Evolutionary conservation across 306 rosid genomes (phyloP).

Genomic region (Quillaja saponaria): DNA sequence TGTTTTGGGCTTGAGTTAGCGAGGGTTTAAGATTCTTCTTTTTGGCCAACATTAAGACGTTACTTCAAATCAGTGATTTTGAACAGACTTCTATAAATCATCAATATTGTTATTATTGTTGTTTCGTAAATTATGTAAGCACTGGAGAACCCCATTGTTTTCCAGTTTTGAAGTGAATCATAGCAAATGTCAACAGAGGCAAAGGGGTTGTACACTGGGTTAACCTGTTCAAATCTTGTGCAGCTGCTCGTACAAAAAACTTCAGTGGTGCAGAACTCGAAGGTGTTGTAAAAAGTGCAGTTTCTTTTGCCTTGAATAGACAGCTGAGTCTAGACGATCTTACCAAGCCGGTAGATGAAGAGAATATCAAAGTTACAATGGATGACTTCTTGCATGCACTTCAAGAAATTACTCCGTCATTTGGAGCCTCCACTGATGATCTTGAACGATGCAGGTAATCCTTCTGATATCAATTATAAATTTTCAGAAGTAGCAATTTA

Average conservation of each 20-base stretch:
- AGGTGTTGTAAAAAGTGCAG: slow-evolving; percentile 99
- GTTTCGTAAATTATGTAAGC: slow-evolving; percentile 16
- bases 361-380: slow-evolving; percentile 91
- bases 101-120: too few relatives aligned
- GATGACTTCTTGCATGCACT: slow-evolving; percentile 89
- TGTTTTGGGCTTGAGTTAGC: too few relatives aligned
- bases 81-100: neutral
- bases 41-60: slow-evolving; percentile 11
- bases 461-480: slow-evolving; percentile 20
- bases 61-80: slow-evolving; percentile 12
- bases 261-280: slow-evolving; percentile 99
- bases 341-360: slow-evolving; percentile 94
- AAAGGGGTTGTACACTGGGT: slow-evolving; percentile 21
- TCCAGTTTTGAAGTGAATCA: too few relatives aligned
- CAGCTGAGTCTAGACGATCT: slow-evolving; percentile 92
- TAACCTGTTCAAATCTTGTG: slow-evolving; percentile 26
- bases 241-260: slow-evolving; percentile 98
- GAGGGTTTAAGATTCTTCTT: too few relatives aligned
- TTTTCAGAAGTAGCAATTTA: slow-evolving; percentile 16
- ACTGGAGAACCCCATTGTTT: slow-evolving; percentile 19
- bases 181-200: too few relatives aligned
- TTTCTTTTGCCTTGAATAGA: slow-evolving; percentile 91
- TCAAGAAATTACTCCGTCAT: slow-evolving; percentile 78
- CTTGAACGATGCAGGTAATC: slow-evolving; percentile 91
- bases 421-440: slow-evolving; percentile 97